phyloP scores from a whole-genome alignment of 257 asterid species.

The Apocynum venetum region DNA sequence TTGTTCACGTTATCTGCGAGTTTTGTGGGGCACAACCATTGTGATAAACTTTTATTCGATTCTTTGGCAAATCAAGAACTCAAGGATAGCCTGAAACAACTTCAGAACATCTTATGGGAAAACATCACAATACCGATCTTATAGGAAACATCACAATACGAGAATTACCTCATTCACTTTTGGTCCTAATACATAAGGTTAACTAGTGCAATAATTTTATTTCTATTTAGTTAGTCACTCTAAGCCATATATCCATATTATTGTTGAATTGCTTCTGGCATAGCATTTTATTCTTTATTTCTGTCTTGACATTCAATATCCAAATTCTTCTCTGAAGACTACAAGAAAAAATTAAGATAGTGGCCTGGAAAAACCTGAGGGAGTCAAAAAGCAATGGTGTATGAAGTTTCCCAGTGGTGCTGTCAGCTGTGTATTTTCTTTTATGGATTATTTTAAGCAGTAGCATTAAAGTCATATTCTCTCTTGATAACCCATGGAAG shows the following conservation, averaged over 20 bases:
- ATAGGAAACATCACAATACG: not conserved
- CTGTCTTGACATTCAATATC: not conserved
- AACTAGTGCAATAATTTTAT: not conserved
- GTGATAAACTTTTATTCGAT: not conserved
- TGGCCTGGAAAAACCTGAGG: not conserved
- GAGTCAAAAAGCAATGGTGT: not conserved
- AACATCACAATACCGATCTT: not conserved
- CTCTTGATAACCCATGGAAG: not conserved
- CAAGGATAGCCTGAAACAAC: not conserved
- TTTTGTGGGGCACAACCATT: not conserved
- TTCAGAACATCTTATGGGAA: not conserved
- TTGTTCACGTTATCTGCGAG: not conserved
- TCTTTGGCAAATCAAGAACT: not conserved
- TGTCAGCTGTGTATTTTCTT: not conserved
- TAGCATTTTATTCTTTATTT: not conserved
- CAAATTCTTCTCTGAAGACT: not conserved
- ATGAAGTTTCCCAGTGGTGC: not conserved
- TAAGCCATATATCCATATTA: not conserved
- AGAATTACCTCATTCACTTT: not conserved
- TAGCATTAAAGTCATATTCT: not conserved
- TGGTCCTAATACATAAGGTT: not conserved
- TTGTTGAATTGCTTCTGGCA: not conserved
- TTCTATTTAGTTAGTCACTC: not conserved
- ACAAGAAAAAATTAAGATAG: not conserved
- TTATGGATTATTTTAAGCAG: not conserved